Evolutionary conservation across 192 early-diverging fungal species (phyloP), one percentile per base, ranked within the genome.

Genomic region (Rhizoclosmatium globosum): DNA sequence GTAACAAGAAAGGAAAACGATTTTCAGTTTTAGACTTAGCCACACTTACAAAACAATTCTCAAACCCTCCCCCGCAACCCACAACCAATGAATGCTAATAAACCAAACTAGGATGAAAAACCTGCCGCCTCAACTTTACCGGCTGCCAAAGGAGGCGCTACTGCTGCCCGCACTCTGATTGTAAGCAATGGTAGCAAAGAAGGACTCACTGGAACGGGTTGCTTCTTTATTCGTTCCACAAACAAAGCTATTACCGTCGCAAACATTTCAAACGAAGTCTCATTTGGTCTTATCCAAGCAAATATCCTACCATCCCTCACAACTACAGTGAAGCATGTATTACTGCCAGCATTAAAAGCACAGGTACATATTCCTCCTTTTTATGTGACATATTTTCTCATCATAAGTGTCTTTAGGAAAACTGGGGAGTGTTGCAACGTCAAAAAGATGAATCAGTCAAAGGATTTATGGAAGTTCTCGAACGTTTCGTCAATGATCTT

Each of bases 281-380:
- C 78, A 6, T 91, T 89, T 79, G 90, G 90, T 3, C 68, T 85
- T 13, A 46, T 91, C 46, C 84, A 80, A 58, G 69, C 87, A 3
- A 84, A 82, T 43, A 84, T 91, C 43, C 77, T 91, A 4, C 90
- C 90, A 3, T 89, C 87, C 9, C 75, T 91, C 31, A 88, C 89
- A 7, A 82, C 83, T 4, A 88, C 84, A 48, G 89, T 91, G 50
- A 92, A 91, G 76, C 85, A 91, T 64, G 86, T 91, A 11, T 73
- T 91, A 4, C 75, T 90, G 68, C 89, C 89, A 19, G 89, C 90
- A 2, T 78, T 91, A 43, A 79, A 85, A 68, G 82, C 87, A 2
- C 90, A 91, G 78, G 88, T 77, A 68, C 17, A n/a, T 47, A 23
- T 4, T 72, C 6, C 15, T 50, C 38, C 15, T 47, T 83, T 59